phyloP scores from a whole-genome alignment of 75 land plant species.

The Larix kaempferi region DNA sequence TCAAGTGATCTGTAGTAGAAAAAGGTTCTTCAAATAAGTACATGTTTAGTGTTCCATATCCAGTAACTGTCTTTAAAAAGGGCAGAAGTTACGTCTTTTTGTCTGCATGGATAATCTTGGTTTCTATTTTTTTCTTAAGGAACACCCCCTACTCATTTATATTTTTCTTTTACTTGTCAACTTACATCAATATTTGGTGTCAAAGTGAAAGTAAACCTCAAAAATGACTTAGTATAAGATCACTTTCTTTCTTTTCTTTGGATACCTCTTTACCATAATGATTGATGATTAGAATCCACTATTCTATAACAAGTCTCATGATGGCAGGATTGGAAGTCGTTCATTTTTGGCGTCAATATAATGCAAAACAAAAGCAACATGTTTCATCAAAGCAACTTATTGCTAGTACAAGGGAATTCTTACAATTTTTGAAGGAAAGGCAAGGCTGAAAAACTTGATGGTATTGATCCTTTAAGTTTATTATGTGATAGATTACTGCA shows the following conservation, averaged over 20 bases:
- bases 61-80: background rate
- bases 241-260: background rate
- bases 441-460: conserved; percentile 12
- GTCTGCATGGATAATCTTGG: background rate
- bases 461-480: conserved; percentile 17
- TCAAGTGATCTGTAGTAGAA: conserved; percentile 36
- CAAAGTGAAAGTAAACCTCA: background rate
- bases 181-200: background rate
- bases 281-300: background rate
- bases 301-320: background rate
- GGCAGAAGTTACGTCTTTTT: background rate
- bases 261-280: background rate
- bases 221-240: background rate
- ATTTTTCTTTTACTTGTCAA: background rate
- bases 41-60: background rate
- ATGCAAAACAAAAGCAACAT: background rate
- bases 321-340: background rate
- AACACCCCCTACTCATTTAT: background rate
- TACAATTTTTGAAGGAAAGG: conserved; percentile 13
- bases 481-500: conserved; percentile 12
- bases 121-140: background rate
- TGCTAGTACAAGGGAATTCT: background rate
- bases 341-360: background rate
- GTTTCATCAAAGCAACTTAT: background rate
- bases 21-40: background rate